Evolutionary conservation across 495 filamentous ascomycete genomes (phyloP), one percentile per base, ranked within the genome.

Genomic region (Hypomontagnella monticulosa): DNA sequence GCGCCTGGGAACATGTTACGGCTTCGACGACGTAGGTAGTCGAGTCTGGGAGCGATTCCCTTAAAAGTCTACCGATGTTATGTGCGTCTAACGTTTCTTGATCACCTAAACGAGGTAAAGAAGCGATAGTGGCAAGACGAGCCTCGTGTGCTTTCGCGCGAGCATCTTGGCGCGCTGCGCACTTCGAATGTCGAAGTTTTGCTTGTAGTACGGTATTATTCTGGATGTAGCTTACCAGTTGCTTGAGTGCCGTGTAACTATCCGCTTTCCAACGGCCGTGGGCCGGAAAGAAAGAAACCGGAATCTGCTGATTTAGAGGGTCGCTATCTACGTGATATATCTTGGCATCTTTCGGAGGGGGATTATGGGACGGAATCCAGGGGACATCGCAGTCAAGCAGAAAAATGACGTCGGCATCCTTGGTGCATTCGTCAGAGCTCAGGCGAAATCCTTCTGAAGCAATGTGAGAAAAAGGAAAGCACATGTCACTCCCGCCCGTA

Each of bases 311-410:
- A 61, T 92, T 91, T 34, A 91, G 73, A 2, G 89, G 89, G 61
- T 91, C 89, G 34, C 88, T 74, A 70, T 92, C 89, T 38, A 92
- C 77, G 61, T 92, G 87, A 51, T 87, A 84, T 19, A 91, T 84
- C 61, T 83, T 83, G 6, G 87, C 83, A 3, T 76, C 62, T 14
- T 79, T 81, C 7, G 78, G 85, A n/a, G 60, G 78, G 40, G 52
- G 75, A 47, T 71, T 78, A 46, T 81, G 78, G 3, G 87, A 88
- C 15, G 86, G 87, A 51, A 91, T 86, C 86, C 88, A 92, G 3
- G 89, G 89, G 3, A 91, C 87, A 71, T 92, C 90, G 55, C 89
- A 91, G 68, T 93, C 89, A n/a, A 90, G 79, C 0, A 92, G 80
- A 14, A 93, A 66, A 53, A 93, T 91, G n/a, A 91, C 78, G 65